Evolutionary conservation across 192 early-diverging fungal species (phyloP).

Genomic region (Coemansia sp.): DNA sequence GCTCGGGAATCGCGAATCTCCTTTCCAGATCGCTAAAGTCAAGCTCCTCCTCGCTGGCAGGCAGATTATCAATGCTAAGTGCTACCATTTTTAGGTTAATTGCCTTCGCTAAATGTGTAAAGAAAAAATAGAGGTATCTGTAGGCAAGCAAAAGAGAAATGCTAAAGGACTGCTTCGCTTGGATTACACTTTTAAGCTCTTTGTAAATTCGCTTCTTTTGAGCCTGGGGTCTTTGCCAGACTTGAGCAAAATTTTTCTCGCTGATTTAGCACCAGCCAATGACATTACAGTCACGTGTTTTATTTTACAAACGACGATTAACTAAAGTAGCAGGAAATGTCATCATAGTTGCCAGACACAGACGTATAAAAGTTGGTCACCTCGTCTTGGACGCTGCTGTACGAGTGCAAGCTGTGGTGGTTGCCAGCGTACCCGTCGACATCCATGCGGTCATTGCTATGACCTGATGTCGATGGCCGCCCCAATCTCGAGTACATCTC

Average conservation of each 20-base stretch:
- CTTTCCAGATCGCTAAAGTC: constrained; percentile 91
- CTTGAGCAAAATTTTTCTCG: neutral
- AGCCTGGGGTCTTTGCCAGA: neutral
- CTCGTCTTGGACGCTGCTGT: constrained; percentile 20
- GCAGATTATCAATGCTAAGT: constrained; percentile 67
- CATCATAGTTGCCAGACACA: constrained; percentile 17
- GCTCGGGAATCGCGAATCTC: constrained; percentile 69
- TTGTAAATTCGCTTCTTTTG: neutral
- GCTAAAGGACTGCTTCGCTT: neutral
- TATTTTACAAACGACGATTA: no score
- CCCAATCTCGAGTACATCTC: constrained; percentile 42
- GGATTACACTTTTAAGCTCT: neutral
- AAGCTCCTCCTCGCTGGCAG: constrained; percentile 74
- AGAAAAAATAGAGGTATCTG: neutral
- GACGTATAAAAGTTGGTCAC: constrained; percentile 32
- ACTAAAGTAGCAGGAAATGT: constrained; percentile 39
- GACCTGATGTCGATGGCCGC: constrained; percentile 1
- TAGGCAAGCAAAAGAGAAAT: constrained; percentile 13
- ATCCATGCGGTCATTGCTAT: constrained; percentile 30
- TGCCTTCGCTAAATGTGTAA: neutral
- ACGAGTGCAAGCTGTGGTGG: constrained; percentile 10
- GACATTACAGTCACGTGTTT: neutral
- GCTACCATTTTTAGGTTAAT: constrained; percentile 37
- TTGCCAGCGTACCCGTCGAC: neutral
- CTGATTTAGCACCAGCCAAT: neutral